Percentiles rank a stretch among this genome's conserved stretches.
Evolutionary conservation across 208 protist genomes (phyloP).

Genomic region (Acanthamoeba pearcei): DNA sequence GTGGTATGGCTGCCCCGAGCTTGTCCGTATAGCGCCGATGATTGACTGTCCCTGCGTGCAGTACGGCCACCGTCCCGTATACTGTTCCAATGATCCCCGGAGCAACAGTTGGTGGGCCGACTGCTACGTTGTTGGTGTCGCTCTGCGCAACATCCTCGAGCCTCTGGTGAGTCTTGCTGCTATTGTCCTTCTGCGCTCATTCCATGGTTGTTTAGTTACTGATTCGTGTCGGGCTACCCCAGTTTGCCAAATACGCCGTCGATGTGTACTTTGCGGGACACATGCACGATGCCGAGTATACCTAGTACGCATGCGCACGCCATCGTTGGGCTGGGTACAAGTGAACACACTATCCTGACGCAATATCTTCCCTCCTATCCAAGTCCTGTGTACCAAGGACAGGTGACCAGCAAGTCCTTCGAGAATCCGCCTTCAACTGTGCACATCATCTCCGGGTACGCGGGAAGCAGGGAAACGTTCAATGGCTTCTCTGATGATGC

Average conservation of each 20-base stretch:
- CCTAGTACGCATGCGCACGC: neutral
- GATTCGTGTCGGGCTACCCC: neutral
- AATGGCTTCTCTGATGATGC: slow-evolving; percentile 54
- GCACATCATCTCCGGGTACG: slow-evolving; percentile 63
- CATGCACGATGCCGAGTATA: slow-evolving; percentile 79
- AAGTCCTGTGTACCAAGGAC: slow-evolving; percentile 73
- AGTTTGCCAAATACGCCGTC: slow-evolving; percentile 75
- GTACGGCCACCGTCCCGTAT: slow-evolving; percentile 76
- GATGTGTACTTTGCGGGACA: slow-evolving; percentile 78
- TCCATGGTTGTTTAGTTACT: no score
- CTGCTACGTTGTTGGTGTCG: slow-evolving; percentile 33
- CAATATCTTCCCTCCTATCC: neutral
- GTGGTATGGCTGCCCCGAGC: neutral
- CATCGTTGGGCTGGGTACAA: no score
- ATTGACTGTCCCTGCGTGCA: neutral
- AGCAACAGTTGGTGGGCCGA: slow-evolving; percentile 66
- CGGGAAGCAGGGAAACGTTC: slow-evolving; percentile 26
- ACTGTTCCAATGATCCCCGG: slow-evolving; percentile 63
- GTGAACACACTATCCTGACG: neutral
- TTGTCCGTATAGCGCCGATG: neutral
- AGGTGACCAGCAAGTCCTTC: slow-evolving; percentile 53
- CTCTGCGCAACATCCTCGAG: slow-evolving; percentile 73
- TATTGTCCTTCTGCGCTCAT: neutral
- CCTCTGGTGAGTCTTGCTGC: slow-evolving; percentile 20
- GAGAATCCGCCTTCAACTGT: slow-evolving; percentile 32